Evolutionary conservation across 441 rosid genomes (phyloP), one percentile per base, ranked within the genome.

Genomic region (Breynia disticha): DNA sequence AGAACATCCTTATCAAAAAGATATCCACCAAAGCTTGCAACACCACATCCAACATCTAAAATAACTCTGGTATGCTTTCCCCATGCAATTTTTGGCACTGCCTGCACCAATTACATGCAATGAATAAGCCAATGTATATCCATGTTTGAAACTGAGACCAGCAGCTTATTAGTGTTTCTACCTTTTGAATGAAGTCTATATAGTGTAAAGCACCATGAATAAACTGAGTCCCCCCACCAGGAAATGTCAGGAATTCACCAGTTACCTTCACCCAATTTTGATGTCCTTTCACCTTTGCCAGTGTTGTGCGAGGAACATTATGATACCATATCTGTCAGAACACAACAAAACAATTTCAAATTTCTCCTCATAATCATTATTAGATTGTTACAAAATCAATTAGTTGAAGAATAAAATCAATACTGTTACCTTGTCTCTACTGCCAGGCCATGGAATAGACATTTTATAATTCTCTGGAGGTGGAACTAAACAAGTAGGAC

Each of bases 191-290:
- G 64, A 85, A 85, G 73, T 85, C 89, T 20, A 85, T 82, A 66
- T 85, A 85, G 69, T 85, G 90, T 60, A 85, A 85, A 71, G 94
- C 94, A 56, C 94, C 94, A 39, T 76, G 73, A 78, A 77, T 82
- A 69, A 85, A 85, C 59, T 85, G 94, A 70, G 94, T 85, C 67
- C 94, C 94, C 39, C 94, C 90, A 59, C 94, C 94, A 44, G 94
- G 94, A 58, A 85, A 85, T 50, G 87, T 85, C 35, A 85, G 79
- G 68, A 72, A 85, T 60, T 85, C 87, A 51, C 94, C 90, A 10
- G 69, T 55, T 18, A 85, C 79, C 71, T 85, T 82, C 57, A 85
- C 83, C 94, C 94, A 85, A 57, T 85, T 85, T 64, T 85, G 94
- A 75, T 83, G 83, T 35, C 94, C 94, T 74, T 85, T 85, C 49